These are phyloP conservation scores for Hymenochaete sp. DNA, from an alignment of 1,284 basidiomycete species.

Conservation along the genomic window DNA sequence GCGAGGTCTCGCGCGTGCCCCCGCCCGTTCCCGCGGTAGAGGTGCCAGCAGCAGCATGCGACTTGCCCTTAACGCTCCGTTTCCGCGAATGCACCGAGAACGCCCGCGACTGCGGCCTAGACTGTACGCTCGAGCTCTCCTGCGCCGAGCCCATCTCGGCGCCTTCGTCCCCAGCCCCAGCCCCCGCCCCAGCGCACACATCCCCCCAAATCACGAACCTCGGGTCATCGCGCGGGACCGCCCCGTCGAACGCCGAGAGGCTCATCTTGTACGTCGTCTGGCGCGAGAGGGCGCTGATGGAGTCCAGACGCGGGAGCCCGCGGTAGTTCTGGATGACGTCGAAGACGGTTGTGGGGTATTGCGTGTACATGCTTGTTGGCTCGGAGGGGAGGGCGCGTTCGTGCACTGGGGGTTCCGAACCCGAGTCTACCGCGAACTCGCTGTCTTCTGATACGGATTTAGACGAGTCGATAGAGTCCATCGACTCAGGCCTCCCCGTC, in stretches of 20 bases:
- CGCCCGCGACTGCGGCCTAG: constrained; percentile 36
- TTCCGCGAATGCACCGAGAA: constrained; percentile 38
- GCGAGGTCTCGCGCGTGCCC: constrained; percentile 20
- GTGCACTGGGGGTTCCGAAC: neutral
- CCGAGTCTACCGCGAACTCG: neutral
- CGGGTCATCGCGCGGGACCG: constrained; percentile 72
- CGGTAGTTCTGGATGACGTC: constrained; percentile 75
- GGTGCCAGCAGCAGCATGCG: constrained; percentile 16
- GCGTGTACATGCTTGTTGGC: constrained; percentile 46
- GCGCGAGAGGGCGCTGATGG: constrained; percentile 37
- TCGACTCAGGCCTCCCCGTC: constrained; percentile 14
- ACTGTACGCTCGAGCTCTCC: constrained; percentile 12
- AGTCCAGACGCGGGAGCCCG: constrained; percentile 62
- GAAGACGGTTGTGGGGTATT: constrained; percentile 65
- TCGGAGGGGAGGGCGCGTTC: constrained; percentile 24
- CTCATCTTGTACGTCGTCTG: constrained; percentile 61
- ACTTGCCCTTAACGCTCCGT: constrained; percentile 26
- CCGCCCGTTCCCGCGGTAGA: too few species aligned
- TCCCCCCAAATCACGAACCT: constrained; percentile 87
- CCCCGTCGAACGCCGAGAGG: constrained; percentile 50
- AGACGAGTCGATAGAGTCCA: constrained; percentile 12
- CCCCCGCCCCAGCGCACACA: constrained; percentile 31
- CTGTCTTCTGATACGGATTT: neutral
- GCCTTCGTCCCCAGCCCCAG: constrained; percentile 26
- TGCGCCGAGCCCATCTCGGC: constrained; percentile 1